Percentiles rank a stretch among this genome's conserved stretches.
Evolutionary conservation across 495 filamentous ascomycete species (phyloP).

Genomic region (Penicillium salamii): DNA sequence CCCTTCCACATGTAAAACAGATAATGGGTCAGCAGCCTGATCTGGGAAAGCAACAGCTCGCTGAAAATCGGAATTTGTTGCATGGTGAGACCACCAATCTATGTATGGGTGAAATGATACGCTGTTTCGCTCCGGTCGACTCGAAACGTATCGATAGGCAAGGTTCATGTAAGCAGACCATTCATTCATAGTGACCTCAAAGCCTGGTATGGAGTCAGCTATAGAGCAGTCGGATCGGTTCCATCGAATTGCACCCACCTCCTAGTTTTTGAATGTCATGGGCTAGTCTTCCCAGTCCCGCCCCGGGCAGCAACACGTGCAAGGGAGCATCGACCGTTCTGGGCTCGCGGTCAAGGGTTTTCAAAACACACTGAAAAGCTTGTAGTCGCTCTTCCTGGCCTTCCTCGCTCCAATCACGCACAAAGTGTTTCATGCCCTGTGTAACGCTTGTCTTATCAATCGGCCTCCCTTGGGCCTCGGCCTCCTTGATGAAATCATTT

Average conservation of each 20-base stretch:
- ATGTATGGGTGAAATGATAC: conserved; percentile 40
- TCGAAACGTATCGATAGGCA: conserved; percentile 30
- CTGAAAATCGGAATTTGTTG: conserved; percentile 33
- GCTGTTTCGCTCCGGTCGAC: conserved; percentile 2
- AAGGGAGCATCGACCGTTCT: conserved; percentile 8
- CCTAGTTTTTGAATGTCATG: conserved; percentile 36
- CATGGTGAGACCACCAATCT: conserved; percentile 46
- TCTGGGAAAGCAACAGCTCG: conserved; percentile 37
- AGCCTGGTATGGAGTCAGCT: conserved; percentile 15
- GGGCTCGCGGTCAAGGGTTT: conserved; percentile 17
- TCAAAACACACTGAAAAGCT: conserved; percentile 34
- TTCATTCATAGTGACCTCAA: conserved; percentile 43
- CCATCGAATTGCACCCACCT: too few species aligned
- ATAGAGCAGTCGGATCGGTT: too few species aligned
- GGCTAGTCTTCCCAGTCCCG: conserved; percentile 41
- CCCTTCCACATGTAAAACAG: conserved; percentile 33
- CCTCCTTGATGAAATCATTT: conserved; percentile 14
- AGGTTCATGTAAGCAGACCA: conserved; percentile 43
- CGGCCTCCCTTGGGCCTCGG: conserved; percentile 5
- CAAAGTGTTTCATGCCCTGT: conserved; percentile 46
- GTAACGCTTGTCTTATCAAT: conserved; percentile 30
- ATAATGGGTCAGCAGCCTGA: conserved; percentile 17
- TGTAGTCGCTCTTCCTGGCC: conserved; percentile 37
- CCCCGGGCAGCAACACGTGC: conserved; percentile 40
- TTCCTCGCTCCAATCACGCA: conserved; percentile 44